Conservation (phyloP, 2,329 filamentous ascomycete genomes). For the Aspergillus fischeri region DNA sequence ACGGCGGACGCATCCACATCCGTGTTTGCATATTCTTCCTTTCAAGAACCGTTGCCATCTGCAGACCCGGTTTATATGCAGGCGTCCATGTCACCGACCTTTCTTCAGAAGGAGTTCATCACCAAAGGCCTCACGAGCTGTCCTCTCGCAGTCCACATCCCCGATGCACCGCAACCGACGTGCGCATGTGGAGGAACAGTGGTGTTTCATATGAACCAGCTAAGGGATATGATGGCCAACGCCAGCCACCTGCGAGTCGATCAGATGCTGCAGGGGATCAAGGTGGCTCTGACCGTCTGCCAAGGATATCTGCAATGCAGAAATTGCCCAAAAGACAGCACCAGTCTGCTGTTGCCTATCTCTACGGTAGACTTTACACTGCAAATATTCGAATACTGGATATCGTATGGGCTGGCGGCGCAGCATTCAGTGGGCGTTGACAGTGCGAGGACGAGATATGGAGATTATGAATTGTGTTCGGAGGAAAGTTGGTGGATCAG, state of each 20-base stretch:
- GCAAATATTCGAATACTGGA: conserved; percentile 29
- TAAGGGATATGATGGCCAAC: conserved; percentile 27
- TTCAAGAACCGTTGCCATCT: background rate
- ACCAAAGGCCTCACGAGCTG: conserved; percentile 24
- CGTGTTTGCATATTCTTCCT: background rate
- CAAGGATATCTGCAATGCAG: conserved; percentile 28
- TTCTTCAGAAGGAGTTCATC: conserved; percentile 26
- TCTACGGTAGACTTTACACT: conserved; percentile 29
- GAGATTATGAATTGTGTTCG: conserved; percentile 27
- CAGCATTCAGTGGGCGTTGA: background rate
- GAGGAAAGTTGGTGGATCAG: conserved; percentile 28
- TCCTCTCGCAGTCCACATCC: conserved; percentile 25
- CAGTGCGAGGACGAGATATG: conserved; percentile 22
- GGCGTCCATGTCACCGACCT: conserved; percentile 30
- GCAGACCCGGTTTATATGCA: conserved; percentile 18
- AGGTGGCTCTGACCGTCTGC: conserved; percentile 26
- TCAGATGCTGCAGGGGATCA: conserved; percentile 29
- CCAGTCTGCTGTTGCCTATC: conserved; percentile 25
- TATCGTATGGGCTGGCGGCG: conserved; percentile 20
- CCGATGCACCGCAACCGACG: conserved; percentile 16
- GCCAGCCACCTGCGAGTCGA: conserved; percentile 27
- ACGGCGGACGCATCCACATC: background rate
- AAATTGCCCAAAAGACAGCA: conserved; percentile 27
- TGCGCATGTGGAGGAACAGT: conserved; percentile 31
- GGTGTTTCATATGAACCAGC: conserved; percentile 26